These are phyloP conservation scores for Wickerhamomyces hampshirensis DNA, from an alignment of 805 yeast genomes.

Conservation along the genomic window DNA sequence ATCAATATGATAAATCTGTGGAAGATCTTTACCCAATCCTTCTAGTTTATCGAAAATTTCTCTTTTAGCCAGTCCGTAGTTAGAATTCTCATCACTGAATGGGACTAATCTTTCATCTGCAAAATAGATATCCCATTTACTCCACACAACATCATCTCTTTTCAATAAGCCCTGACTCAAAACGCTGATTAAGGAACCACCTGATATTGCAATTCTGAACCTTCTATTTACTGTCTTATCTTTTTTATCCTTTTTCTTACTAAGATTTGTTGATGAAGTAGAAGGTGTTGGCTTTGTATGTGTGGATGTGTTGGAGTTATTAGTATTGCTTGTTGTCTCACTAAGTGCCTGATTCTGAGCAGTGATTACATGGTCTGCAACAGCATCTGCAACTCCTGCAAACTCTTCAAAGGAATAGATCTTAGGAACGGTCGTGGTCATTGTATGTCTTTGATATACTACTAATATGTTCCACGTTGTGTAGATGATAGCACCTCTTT, in stretches of 20 bases:
- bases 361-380: conserved; percentile 87
- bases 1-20: conserved; percentile 80
- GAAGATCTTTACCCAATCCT: conserved; percentile 35
- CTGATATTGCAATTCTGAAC: conserved; percentile 87
- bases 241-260: conserved; percentile 20
- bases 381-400: conserved; percentile 90
- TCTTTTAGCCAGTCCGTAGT: conserved; percentile 85
- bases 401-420: conserved; percentile 90
- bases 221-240: conserved; percentile 42
- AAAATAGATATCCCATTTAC: conserved; percentile 91
- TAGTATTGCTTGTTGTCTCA: conserved; percentile 4
- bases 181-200: conserved; percentile 88
- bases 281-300: conserved; percentile 14
- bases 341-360: conserved; percentile 63
- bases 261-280: conserved; percentile 11
- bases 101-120: conserved; percentile 96
- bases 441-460: conserved; percentile 25
- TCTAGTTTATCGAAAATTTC: conserved; percentile 68
- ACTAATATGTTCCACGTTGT: too few species aligned
- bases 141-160: conserved; percentile 80
- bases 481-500: too few species aligned
- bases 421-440: conserved; percentile 93
- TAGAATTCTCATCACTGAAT: conserved; percentile 74
- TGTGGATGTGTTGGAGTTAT: conserved; percentile 15
- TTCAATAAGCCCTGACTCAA: conserved; percentile 79